A percentile compares a stretch with the other conserved stretches of the same genome.
phyloP scores from a whole-genome alignment of 2,329 filamentous ascomycete genomes.

The Penicillium paneum region DNA sequence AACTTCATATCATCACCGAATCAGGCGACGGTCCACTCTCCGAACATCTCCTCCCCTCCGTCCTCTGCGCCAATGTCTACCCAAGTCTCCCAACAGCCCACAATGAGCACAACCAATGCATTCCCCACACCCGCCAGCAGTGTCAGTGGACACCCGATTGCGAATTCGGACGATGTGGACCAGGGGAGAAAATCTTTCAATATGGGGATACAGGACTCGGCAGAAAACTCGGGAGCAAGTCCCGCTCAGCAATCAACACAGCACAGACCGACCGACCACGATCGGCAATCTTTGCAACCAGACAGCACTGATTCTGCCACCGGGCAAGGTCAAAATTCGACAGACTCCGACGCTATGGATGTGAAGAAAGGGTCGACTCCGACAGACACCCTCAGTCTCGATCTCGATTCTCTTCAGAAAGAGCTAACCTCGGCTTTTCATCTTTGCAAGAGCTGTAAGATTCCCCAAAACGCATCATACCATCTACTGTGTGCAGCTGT shows the following conservation, averaged over 20 bases:
- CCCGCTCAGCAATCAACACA: slow-evolving; percentile 24
- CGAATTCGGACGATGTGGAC: slow-evolving; percentile 37
- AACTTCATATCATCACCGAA: slow-evolving; percentile 45
- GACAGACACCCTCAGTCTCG: slow-evolving; percentile 28
- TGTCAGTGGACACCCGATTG: slow-evolving; percentile 37
- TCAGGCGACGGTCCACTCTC: slow-evolving; percentile 42
- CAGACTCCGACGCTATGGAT: slow-evolving; percentile 40
- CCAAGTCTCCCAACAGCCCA: slow-evolving; percentile 42
- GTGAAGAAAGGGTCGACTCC: slow-evolving; percentile 32
- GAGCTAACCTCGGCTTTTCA: slow-evolving; percentile 48
- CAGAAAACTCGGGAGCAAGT: slow-evolving; percentile 15
- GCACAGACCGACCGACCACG: slow-evolving; percentile 37
- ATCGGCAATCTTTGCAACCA: slow-evolving; percentile 26
- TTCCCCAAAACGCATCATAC: slow-evolving; percentile 42
- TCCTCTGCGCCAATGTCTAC: slow-evolving; percentile 44
- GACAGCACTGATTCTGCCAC: slow-evolving; percentile 22
- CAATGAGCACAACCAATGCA: slow-evolving; percentile 40
- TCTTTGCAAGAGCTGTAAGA: slow-evolving; percentile 51
- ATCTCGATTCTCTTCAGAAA: slow-evolving; percentile 44
- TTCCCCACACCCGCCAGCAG: slow-evolving; percentile 48
- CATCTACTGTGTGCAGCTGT: slow-evolving; percentile 31
- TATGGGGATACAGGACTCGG: slow-evolving; percentile 21
- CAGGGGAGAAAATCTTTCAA: slow-evolving; percentile 32
- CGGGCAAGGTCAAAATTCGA: slow-evolving; percentile 13
- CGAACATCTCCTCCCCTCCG: slow-evolving; percentile 41